These are phyloP conservation scores for Psilocybe tampanensis DNA, from an alignment of 768 basidiomycete genomes.

Conservation along the genomic window DNA sequence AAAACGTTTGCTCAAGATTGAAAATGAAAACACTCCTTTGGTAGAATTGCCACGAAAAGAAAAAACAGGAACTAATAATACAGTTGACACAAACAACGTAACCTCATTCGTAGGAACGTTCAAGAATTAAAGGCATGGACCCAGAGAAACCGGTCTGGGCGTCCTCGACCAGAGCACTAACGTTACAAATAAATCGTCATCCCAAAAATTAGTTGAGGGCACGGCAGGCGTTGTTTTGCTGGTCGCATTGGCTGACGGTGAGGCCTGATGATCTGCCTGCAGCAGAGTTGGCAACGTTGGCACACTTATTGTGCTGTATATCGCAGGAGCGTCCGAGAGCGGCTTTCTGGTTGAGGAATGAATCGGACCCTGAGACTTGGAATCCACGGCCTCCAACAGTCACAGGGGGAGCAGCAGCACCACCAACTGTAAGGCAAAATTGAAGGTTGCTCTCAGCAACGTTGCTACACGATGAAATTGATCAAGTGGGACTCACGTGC, in stretches of 20 bases:
- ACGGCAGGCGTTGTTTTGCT: conserved; percentile 36
- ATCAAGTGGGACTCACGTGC: conserved; percentile 34
- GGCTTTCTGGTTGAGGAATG: conserved; percentile 48
- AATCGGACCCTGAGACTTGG: conserved; percentile 42
- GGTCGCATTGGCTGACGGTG: conserved; percentile 40
- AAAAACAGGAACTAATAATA: conserved; percentile 18
- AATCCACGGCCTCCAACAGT: conserved; percentile 50
- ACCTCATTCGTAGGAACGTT: conserved; percentile 5
- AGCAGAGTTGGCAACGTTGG: conserved; percentile 50
- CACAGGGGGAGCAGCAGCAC: conserved; percentile 45
- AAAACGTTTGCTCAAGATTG: not conserved
- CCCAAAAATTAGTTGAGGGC: conserved; percentile 14
- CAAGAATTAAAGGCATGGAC: conserved; percentile 3
- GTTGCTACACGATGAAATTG: not conserved
- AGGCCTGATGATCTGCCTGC: conserved; percentile 37
- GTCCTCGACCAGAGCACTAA: conserved; percentile 9
- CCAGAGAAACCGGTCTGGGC: conserved; percentile 18
- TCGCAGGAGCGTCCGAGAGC: conserved; percentile 62
- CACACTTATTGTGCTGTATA: conserved; percentile 58
- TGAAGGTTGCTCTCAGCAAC: not conserved
- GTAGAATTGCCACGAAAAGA: conserved; percentile 21
- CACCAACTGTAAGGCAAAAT: conserved; percentile 38
- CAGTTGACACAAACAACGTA: conserved; percentile 20
- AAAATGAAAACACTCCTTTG: conserved; percentile 23
- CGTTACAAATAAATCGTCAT: conserved; percentile 7